Evolutionary conservation across 108 stramenopile genomes (phyloP).

Genomic region (Poteriospumella lacustris): DNA sequence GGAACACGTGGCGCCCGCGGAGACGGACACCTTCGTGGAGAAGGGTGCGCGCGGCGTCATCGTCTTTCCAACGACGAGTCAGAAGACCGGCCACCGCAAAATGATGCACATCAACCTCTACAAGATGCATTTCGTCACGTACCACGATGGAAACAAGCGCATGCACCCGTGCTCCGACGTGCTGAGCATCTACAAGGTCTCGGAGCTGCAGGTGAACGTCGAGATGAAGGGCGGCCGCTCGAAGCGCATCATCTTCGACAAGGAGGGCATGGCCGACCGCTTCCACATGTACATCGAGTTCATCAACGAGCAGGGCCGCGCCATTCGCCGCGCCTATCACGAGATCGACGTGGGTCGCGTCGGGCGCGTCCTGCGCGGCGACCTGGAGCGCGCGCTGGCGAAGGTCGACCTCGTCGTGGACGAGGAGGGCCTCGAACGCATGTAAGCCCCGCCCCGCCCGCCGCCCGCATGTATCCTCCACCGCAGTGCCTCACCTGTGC

Average conservation of each 20-base stretch:
- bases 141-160: background rate
- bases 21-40: background rate
- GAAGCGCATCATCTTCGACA: background rate
- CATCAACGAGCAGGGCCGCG: background rate
- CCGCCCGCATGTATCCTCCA: too few relatives aligned
- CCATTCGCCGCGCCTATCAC: background rate
- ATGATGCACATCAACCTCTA: background rate
- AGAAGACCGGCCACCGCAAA: background rate
- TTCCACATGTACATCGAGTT: constrained; percentile 14
- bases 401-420: background rate
- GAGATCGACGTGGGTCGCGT: background rate
- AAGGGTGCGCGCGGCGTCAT: background rate
- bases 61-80: background rate
- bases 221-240: background rate
- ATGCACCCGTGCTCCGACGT: background rate
- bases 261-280: background rate
- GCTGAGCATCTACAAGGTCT: background rate
- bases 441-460: background rate
- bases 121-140: background rate
- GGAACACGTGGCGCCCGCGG: background rate
- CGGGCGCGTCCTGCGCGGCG: background rate
- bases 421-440: background rate
- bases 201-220: background rate
- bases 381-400: background rate
- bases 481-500: too few relatives aligned